These are phyloP conservation scores for Mycena alexandri DNA, from an alignment of 768 basidiomycete species.

Conservation along the genomic window DNA sequence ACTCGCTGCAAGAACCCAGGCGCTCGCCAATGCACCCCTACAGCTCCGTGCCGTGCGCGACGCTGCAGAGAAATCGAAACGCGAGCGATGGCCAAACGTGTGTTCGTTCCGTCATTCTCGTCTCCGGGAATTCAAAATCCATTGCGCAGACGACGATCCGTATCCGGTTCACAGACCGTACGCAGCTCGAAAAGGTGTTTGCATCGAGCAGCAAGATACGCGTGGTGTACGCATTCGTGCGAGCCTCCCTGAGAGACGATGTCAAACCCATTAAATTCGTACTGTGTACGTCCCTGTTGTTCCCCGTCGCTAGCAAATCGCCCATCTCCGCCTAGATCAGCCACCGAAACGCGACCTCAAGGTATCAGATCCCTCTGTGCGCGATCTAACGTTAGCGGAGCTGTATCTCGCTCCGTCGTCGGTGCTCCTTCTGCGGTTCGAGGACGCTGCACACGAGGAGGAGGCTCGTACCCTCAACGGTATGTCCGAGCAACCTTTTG, in stretches of 20 bases:
- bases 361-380: slow-evolving; percentile 81
- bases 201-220: slow-evolving; percentile 84
- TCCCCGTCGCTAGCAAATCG: not conserved
- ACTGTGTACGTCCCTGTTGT: slow-evolving; percentile 70
- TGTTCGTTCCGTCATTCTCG: slow-evolving; percentile 35
- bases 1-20: slow-evolving; percentile 70
- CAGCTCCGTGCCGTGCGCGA: slow-evolving; percentile 75
- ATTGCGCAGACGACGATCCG: slow-evolving; percentile 79
- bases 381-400: slow-evolving; percentile 74
- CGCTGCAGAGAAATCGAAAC: slow-evolving; percentile 68
- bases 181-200: slow-evolving; percentile 83
- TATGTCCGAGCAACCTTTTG: slow-evolving; percentile 46
- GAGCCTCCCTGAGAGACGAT: slow-evolving; percentile 77
- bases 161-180: slow-evolving; percentile 84
- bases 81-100: slow-evolving; percentile 81
- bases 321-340: slow-evolving; percentile 67
- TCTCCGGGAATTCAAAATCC: not conserved
- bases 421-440: slow-evolving; percentile 80
- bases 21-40: slow-evolving; percentile 78
- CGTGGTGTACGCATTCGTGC: slow-evolving; percentile 88
- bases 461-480: slow-evolving; percentile 65
- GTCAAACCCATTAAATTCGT: slow-evolving; percentile 85
- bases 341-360: slow-evolving; percentile 88
- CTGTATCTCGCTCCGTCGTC: slow-evolving; percentile 86
- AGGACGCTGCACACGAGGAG: slow-evolving; percentile 61